Evolutionary conservation across 2,329 filamentous ascomycete species (phyloP).

Genomic region (Rutstroemia sp.): DNA sequence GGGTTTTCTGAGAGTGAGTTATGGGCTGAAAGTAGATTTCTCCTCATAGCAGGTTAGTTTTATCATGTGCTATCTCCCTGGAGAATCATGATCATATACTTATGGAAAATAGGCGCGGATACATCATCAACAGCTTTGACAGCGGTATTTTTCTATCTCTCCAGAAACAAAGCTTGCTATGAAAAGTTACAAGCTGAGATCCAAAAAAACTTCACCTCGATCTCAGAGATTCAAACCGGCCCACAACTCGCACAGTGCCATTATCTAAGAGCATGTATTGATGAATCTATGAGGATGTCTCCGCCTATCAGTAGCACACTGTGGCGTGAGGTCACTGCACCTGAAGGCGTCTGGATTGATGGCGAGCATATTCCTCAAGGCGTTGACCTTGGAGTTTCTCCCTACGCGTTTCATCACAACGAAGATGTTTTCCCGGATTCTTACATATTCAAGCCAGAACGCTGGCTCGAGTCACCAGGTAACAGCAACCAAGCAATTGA

Average conservation of each 20-base stretch:
- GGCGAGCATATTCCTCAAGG: slow-evolving; percentile 31
- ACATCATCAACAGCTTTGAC: background rate
- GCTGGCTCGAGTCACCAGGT: background rate
- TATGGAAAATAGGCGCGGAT: background rate
- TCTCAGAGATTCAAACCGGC: background rate
- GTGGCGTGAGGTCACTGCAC: slow-evolving; percentile 9
- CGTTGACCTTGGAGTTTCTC: slow-evolving; percentile 36
- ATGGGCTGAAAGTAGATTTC: background rate
- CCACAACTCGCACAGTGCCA: slow-evolving; percentile 26
- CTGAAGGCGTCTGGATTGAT: slow-evolving; percentile 11
- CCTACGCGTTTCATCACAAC: slow-evolving; percentile 25
- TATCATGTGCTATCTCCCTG: too few relatives aligned
- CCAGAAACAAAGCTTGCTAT: background rate
- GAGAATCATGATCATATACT: too few relatives aligned
- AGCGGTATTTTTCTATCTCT: background rate
- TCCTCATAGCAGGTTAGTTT: background rate
- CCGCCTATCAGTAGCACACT: slow-evolving; percentile 19
- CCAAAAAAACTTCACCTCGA: background rate
- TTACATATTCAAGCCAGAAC: background rate
- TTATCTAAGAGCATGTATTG: slow-evolving; percentile 37
- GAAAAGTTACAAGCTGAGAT: background rate
- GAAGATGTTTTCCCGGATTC: background rate
- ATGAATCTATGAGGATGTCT: slow-evolving; percentile 21
- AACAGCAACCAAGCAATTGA: too few relatives aligned
- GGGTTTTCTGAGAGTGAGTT: background rate